A percentile compares a stretch with the other conserved stretches of the same genome.
phyloP scores from a whole-genome alignment of 1,284 basidiomycete species.

The Trichosporon sp. region DNA sequence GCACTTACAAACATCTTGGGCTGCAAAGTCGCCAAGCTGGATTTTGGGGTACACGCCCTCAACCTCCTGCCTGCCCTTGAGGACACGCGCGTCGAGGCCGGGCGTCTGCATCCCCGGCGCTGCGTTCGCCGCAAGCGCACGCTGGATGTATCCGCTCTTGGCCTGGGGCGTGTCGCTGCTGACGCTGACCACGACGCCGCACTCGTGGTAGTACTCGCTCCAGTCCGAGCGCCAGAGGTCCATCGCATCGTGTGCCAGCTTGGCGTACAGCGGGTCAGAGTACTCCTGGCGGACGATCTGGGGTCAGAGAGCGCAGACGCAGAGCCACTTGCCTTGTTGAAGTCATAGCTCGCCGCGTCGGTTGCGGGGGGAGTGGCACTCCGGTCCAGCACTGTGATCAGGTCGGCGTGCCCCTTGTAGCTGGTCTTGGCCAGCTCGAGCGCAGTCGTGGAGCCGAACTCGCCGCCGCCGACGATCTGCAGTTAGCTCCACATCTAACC shows the following conservation, averaged over 20 bases:
- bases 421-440: slow-evolving; percentile 14
- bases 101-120: slow-evolving; percentile 20
- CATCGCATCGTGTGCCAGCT: slow-evolving; percentile 27
- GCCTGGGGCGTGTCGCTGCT: not conserved
- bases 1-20: slow-evolving; percentile 52
- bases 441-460: slow-evolving; percentile 22
- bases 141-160: slow-evolving; percentile 11
- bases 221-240: slow-evolving; percentile 51
- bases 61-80: slow-evolving; percentile 14
- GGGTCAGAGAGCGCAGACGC: not conserved
- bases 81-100: slow-evolving; percentile 12
- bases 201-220: slow-evolving; percentile 73
- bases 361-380: slow-evolving; percentile 14
- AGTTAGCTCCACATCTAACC: not conserved
- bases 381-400: slow-evolving; percentile 23
- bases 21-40: slow-evolving; percentile 16
- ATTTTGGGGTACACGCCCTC: slow-evolving; percentile 16
- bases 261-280: slow-evolving; percentile 21
- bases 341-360: slow-evolving; percentile 25
- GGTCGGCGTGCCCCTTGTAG: slow-evolving; percentile 15
- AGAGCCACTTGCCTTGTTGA: slow-evolving; percentile 30
- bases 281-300: slow-evolving; percentile 36
- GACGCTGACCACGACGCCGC: slow-evolving; percentile 31
- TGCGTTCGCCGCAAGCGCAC: slow-evolving; percentile 16
- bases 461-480: slow-evolving; percentile 22